Base-by-base conservation (phyloP, 306 rosid genomes). In the Casuarina glauca region DNA sequence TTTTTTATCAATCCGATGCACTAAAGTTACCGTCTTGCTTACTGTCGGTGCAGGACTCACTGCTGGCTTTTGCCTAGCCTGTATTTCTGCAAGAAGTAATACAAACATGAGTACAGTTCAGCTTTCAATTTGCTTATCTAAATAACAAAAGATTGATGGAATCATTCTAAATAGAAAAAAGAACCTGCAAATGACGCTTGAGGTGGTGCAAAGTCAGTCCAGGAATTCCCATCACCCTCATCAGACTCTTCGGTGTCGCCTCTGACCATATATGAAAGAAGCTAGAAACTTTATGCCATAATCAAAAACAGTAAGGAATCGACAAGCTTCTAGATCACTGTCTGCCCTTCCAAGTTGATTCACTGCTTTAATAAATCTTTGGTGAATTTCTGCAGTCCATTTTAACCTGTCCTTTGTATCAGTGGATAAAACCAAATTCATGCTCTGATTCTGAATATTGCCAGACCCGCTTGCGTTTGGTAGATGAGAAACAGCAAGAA, bases 171-270 rank as follows among this genome's bases (percentile, higher is more conserved):
- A 73, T 60, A 50, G 71, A 17, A 26, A 26, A 26, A 79, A 76
- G 78, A 82, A 80, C 99, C 97, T 96, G 99, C 74, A 96, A 91
- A 87, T 96, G 99, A 88, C 99, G 93, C 96, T 96, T 96, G 36
- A 96, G 85, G 78, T 96, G 99, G 90, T 93, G 91, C 79, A 96
- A 81, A 82, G 96, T 96, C 42, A 96, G 93, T 52, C 99, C 98
- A 75, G 92, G 89, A 84, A 96, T 85, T 50, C 91, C 94, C 99
- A 96, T 90, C 80, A 84, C 80, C 72, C 94, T 90, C 99, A 87
- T 90, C 83, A 96, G 83, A 82, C 91, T 85, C 93, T 96, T 96
- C 35, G 99, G 99, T 3, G 99, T 96, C 61, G 99, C 99, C 78
- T 93, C 99, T 96, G 94, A 72, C 45, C 70, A 85, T 73, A 72